Base-by-base conservation (phyloP, 257 asterid genomes). In the Coffea eugenioides region DNA sequence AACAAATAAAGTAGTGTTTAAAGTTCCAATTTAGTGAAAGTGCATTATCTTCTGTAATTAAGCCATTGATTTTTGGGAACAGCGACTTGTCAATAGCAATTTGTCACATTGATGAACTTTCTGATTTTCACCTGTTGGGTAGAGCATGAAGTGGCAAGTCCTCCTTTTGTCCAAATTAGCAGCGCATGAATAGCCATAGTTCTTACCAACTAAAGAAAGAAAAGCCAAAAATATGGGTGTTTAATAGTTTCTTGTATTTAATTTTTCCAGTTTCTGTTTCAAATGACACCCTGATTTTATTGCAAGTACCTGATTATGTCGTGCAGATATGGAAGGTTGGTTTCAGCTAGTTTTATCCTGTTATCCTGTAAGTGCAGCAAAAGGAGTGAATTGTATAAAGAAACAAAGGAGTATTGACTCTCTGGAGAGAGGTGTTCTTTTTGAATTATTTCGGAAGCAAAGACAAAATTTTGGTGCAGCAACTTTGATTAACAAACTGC, bases 301-400 rank as follows among this genome's bases (percentile, higher is more conserved):
- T 78, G 61, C 86, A 75, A 11, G 65, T 64, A 79, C 61, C 67
- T 86, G 76, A 77, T 74, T 85, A 25, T 36, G 73, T 20, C 51
- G 82, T 88, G 85, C 94, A 94, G 99, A 91, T 84, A 92, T 89
- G 95, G 92, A 80, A 86, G 94, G 90, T 84, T 96, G 97, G 98
- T 83, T 96, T 73, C 90, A 84, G 87, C 88, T 96, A 90, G 89
- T 88, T 80, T 83, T 96, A 77, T 87, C 97, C 69, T 94, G 98
- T 87, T 96, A 92, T 82, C 98, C 99, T 41, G 79, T 96, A 36
- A 84, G 81, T 79, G 84, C 84, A 73, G 85, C 84, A 21, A 89
- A 86, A 70, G 82, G 88, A 79, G 81, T 83, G 85, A 88, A 85
- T 85, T 86, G 83, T 73, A 80, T 90, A 69, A 88, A 86, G 78